Percentiles rank a stretch among this genome's conserved stretches.
phyloP scores from a whole-genome alignment of 2,329 filamentous ascomycete species.

The Thyridium curvatum region DNA sequence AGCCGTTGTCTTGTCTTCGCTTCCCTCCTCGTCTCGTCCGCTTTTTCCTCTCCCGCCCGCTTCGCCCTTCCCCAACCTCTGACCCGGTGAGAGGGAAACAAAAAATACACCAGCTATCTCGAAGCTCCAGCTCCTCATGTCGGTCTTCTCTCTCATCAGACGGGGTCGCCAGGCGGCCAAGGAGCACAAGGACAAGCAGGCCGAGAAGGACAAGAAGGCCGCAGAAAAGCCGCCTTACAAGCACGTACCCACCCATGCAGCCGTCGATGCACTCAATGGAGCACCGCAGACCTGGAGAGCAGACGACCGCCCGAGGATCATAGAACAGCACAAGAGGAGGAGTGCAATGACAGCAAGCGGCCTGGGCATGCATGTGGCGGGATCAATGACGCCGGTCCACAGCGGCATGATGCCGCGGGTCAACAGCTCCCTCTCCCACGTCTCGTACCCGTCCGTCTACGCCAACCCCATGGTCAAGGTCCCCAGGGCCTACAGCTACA shows the following conservation, averaged over 20 bases:
- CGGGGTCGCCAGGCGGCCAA: conserved; percentile 48
- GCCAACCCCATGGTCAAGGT: conserved; percentile 5
- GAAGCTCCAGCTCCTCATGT: conserved; percentile 32
- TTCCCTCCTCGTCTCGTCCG: not conserved
- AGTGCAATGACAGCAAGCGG: conserved; percentile 39
- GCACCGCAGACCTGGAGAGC: conserved; percentile 45
- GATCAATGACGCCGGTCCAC: conserved; percentile 19
- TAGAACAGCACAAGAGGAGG: conserved; percentile 43
- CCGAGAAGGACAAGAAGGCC: conserved; percentile 38
- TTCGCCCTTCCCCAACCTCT: no score
- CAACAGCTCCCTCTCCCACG: conserved; percentile 28
- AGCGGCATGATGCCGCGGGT: conserved; percentile 37
- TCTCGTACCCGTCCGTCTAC: conserved; percentile 6
- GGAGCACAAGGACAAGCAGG: conserved; percentile 42
- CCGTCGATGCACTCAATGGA: conserved; percentile 48
- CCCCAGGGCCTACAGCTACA: conserved; percentile 9
- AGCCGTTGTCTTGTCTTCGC: not conserved
- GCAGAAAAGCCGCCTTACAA: conserved; percentile 41
- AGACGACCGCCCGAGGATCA: conserved; percentile 38
- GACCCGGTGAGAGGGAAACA: no score
- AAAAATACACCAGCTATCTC: not conserved
- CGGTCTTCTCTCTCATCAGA: conserved; percentile 49
- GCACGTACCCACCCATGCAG: conserved; percentile 57
- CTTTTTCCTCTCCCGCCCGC: not conserved
- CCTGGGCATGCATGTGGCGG: conserved; percentile 13